Percentiles rank a stretch among this genome's conserved stretches.
These are phyloP conservation scores for Pythium pyrilobum DNA, from an alignment of 352 stramenopile species.

Conservation along the genomic window DNA sequence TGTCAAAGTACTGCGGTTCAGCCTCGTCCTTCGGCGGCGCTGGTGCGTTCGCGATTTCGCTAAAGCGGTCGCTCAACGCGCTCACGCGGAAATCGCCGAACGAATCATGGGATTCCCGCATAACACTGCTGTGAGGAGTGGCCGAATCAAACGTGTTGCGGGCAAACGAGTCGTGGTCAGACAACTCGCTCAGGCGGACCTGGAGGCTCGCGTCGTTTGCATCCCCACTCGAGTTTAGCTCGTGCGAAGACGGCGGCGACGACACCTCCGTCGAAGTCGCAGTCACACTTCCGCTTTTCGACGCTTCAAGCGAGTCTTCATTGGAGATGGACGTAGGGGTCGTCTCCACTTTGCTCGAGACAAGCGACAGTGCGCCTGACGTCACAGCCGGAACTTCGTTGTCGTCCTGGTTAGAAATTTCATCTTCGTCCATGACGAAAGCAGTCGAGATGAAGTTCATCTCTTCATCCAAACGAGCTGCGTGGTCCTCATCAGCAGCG, in stretches of 20 bases:
- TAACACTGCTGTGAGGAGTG: constrained; percentile 29
- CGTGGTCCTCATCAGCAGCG: no score
- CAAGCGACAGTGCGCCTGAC: background rate
- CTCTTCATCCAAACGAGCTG: no score
- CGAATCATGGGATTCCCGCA: constrained; percentile 27
- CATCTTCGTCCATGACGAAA: no score
- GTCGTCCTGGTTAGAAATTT: no score
- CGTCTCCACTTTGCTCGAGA: background rate
- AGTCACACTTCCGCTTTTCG: background rate
- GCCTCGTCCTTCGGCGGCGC: constrained; percentile 18
- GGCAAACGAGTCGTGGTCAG: constrained; percentile 9
- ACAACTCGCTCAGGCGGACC: constrained; percentile 14
- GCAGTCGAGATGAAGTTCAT: no score
- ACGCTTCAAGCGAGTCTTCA: background rate
- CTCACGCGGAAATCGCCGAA: constrained; percentile 15
- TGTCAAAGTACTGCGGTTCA: constrained; percentile 39
- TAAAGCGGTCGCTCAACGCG: constrained; percentile 22
- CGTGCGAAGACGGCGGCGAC: background rate
- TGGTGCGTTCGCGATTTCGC: constrained; percentile 25
- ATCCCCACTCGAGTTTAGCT: background rate
- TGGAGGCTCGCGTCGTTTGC: background rate
- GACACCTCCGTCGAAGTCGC: background rate
- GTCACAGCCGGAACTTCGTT: constrained; percentile 4
- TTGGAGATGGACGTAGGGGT: background rate
- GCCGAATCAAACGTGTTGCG: constrained; percentile 29